Conservation (phyloP, 2,329 filamentous ascomycete genomes). For the Cephalotrichum gorgonifer region DNA sequence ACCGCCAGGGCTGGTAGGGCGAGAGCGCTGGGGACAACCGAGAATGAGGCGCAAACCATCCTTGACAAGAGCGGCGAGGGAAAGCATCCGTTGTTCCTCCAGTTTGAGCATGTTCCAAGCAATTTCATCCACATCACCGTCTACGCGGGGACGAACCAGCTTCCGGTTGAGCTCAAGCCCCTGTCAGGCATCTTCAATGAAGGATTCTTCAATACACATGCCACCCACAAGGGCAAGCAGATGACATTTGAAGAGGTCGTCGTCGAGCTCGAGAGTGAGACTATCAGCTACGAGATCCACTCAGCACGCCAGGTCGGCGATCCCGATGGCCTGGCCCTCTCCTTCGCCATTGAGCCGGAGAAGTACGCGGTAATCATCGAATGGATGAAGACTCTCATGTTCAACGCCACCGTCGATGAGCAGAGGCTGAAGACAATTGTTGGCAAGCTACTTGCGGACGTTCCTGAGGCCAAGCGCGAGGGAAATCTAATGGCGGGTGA, state of each 20-base stretch:
- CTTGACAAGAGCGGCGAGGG: slow-evolving; percentile 58
- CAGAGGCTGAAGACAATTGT: slow-evolving; percentile 52
- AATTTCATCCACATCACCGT: slow-evolving; percentile 84
- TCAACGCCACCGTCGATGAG: slow-evolving; percentile 79
- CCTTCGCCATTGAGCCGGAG: slow-evolving; percentile 76
- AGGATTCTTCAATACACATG: slow-evolving; percentile 90
- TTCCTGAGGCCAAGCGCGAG: slow-evolving; percentile 84
- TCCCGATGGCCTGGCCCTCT: slow-evolving; percentile 69
- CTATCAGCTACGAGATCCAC: slow-evolving; percentile 70
- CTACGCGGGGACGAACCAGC: slow-evolving; percentile 64
- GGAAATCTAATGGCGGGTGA: slow-evolving; percentile 59
- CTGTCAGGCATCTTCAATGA: slow-evolving; percentile 75
- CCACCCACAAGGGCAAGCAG: slow-evolving; percentile 63
- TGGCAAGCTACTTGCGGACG: slow-evolving; percentile 77
- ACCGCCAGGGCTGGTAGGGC: slow-evolving; percentile 78
- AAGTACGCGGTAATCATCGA: slow-evolving; percentile 75
- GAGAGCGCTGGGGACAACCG: slow-evolving; percentile 53
- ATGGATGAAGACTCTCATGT: slow-evolving; percentile 80
- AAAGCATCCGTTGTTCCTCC: slow-evolving; percentile 75
- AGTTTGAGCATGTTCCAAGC: slow-evolving; percentile 89
- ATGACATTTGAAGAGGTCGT: slow-evolving; percentile 89
- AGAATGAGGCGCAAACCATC: slow-evolving; percentile 62
- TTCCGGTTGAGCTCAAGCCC: slow-evolving; percentile 77
- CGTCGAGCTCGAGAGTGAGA: slow-evolving; percentile 82
- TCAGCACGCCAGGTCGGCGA: slow-evolving; percentile 61